Evolutionary conservation across 2,329 filamentous ascomycete genomes (phyloP).

Genomic region (Pseudogymnoascus sp.): DNA sequence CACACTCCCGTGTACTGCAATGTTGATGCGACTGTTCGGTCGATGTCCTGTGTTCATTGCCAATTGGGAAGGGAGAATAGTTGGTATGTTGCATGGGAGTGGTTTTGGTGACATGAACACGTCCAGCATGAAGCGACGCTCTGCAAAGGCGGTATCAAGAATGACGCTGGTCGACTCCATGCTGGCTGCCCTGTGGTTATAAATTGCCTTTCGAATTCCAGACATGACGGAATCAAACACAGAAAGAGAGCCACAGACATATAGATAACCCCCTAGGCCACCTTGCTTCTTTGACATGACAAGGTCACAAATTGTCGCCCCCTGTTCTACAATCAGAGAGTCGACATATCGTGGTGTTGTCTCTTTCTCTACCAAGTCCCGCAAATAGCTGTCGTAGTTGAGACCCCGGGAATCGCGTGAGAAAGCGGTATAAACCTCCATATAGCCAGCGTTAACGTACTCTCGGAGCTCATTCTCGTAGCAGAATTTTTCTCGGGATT

Average conservation of each 20-base stretch:
- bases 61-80: conserved; percentile 41
- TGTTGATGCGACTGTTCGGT: conserved; percentile 39
- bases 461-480: conserved; percentile 42
- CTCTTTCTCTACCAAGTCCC: conserved; percentile 40
- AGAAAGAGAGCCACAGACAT: conserved; percentile 41
- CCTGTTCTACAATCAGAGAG: conserved; percentile 42
- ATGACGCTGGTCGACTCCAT: conserved; percentile 44
- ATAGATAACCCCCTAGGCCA: conserved; percentile 40
- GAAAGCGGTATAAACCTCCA: conserved; percentile 46
- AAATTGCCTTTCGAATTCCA: conserved; percentile 47
- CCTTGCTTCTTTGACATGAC: conserved; percentile 50
- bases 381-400: conserved; percentile 33
- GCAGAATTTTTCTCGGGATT: conserved; percentile 43
- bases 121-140: conserved; percentile 48
- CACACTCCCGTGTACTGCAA: conserved; percentile 43
- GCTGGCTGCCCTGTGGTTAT: conserved; percentile 42
- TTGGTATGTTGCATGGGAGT: conserved; percentile 41
- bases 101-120: conserved; percentile 49
- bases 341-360: conserved; percentile 46
- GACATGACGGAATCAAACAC: conserved; percentile 47
- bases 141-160: conserved; percentile 44
- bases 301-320: conserved; percentile 41
- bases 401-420: conserved; percentile 42
- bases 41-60: conserved; percentile 44
- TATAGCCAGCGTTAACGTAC: conserved; percentile 37